phyloP scores from a whole-genome alignment of 1,139 yeast species.

The Nakaseomyces sp. region DNA sequence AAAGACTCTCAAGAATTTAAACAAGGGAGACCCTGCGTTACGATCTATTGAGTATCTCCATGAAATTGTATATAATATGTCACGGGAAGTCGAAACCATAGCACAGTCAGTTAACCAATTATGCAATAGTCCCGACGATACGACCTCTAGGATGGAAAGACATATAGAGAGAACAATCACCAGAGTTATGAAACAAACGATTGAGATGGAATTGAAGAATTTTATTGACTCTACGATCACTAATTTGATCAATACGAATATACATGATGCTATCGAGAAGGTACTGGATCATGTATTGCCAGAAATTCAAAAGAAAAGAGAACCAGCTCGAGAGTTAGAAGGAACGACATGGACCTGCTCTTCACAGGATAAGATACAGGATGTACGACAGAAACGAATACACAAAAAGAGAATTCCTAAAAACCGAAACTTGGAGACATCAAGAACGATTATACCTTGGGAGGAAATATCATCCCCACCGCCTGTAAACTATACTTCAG shows the following conservation, averaged over 20 bases:
- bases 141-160: not conserved
- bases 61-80: not conserved
- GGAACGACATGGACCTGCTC: slow-evolving; percentile 6
- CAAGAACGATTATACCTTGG: slow-evolving; percentile 7
- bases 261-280: not conserved
- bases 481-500: slow-evolving; percentile 2
- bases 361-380: not conserved
- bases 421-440: slow-evolving; percentile 1
- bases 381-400: not conserved
- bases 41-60: slow-evolving; percentile 3
- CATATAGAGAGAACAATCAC: not conserved
- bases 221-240: not conserved
- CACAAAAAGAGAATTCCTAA: not conserved
- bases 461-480: slow-evolving; percentile 4
- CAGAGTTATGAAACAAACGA: not conserved
- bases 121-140: not conserved
- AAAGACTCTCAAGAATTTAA: not conserved
- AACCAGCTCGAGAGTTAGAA: not conserved
- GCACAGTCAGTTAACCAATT: not conserved
- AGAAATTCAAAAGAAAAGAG: not conserved
- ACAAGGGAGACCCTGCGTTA: not conserved
- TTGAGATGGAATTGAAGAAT: not conserved
- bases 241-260: not conserved
- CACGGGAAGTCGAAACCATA: not conserved
- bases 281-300: not conserved